Evolutionary conservation across 164 flowering plant genomes (phyloP), one percentile per base, ranked within the genome.

Genomic region (Piper betle): DNA sequence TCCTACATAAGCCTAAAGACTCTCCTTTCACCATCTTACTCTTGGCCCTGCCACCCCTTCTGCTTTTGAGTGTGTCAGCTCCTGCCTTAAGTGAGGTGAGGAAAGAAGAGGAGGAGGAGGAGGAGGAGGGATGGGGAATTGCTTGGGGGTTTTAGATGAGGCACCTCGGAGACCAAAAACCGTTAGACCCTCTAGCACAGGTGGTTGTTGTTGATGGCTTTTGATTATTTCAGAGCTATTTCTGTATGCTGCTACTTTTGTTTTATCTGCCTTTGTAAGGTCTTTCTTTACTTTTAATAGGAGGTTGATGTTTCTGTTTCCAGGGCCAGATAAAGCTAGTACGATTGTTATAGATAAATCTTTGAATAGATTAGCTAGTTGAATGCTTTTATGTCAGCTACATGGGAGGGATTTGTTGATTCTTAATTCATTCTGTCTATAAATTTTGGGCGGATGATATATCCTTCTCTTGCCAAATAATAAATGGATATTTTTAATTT

Each of bases 81-180:
- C 11, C 50, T 46, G 12, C 15, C 0, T 46, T 42, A 1, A 42
- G 46, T 6, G 46, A 42, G 50, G 50, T 1, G 50, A 15, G 15
- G 50, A 15, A 46, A 10, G 46, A n/a, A n/a, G n/a, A n/a, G n/a
- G n/a, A 41, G 43, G 43, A 42, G 46, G 46, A 42, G 46, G 46
- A 42, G 46, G 15, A 46, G 50, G 50, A 10, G 11, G 12, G 15
- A 73, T 73, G 72, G 76, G 76, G 46, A 69, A 66, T 64, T 73
- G 72, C 39, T 56, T 60, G 58, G 67, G 69, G 52, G 56, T 62
- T 50, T 64, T 50, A 41, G 76, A 59, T 52, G 60, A 54, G n/a
- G 42, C 62, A 11, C 38, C 58, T 63, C 67, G 20, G 20, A 69
- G 65, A 56, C 62, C 62, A 59, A 52, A 69, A 43, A 57, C 65